Conservation (phyloP, 768 basidiomycete species). For the Suillus hirtellus region DNA sequence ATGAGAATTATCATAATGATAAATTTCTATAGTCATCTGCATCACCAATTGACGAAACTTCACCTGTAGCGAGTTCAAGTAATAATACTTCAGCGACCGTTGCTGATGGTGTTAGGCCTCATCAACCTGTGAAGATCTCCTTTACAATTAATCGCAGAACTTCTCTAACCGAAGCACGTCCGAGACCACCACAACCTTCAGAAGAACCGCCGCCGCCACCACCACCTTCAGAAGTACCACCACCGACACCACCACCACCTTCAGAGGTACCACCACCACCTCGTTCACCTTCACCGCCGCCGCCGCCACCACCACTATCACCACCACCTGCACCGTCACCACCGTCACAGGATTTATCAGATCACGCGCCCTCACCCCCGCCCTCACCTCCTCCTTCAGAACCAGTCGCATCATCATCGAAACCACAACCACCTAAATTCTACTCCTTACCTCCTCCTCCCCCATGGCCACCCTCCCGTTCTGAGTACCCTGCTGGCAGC, state of each 20-base stretch:
- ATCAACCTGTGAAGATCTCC: constrained; percentile 34
- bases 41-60: constrained; percentile 15
- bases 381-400: constrained; percentile 24
- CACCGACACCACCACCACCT: constrained; percentile 28
- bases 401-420: constrained; percentile 31
- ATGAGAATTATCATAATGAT: constrained; percentile 8
- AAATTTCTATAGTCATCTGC: constrained; percentile 20
- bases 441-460: constrained; percentile 47
- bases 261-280: constrained; percentile 33
- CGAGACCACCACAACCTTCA: constrained; percentile 38
- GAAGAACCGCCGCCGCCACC: constrained; percentile 39
- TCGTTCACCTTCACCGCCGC: constrained; percentile 26
- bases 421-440: constrained; percentile 30
- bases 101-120: constrained; percentile 32
- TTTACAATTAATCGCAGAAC: constrained; percentile 33
- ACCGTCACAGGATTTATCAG: constrained; percentile 25
- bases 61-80: constrained; percentile 17
- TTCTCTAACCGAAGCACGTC: constrained; percentile 25
- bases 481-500: constrained; percentile 48
- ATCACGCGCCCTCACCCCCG: constrained; percentile 22
- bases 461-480: constrained; percentile 56
- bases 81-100: constrained; percentile 23
- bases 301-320: constrained; percentile 29
- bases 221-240: constrained; percentile 27
- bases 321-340: constrained; percentile 24